A percentile compares a stretch with the other conserved stretches of the same genome.
phyloP scores from a whole-genome alignment of 2,329 filamentous ascomycete species.

The Penicillium nordicum region DNA sequence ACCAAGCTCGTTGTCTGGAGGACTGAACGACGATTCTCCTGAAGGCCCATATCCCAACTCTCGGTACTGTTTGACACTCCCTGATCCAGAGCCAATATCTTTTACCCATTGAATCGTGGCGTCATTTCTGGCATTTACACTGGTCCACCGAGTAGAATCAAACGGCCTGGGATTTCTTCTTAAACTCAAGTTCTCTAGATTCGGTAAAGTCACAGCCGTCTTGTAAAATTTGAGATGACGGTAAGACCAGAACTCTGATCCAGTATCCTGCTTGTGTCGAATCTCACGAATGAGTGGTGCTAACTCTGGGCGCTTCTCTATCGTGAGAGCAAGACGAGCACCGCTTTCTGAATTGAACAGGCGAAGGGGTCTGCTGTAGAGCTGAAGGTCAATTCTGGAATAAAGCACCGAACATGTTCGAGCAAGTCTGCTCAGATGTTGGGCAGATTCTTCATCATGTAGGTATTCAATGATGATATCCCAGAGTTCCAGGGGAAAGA shows the following conservation, averaged over 20 bases:
- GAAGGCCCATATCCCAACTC: not conserved
- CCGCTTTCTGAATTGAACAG: slow-evolving; percentile 3
- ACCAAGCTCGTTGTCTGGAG: not conserved
- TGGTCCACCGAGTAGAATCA: not conserved
- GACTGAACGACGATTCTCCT: not conserved
- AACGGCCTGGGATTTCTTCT: not conserved
- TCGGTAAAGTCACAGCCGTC: not conserved
- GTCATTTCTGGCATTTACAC: not conserved
- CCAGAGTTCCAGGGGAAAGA: slow-evolving; percentile 6
- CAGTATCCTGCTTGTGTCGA: slow-evolving; percentile 3
- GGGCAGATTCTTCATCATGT: not conserved
- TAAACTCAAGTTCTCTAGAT: not conserved
- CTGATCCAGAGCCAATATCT: not conserved
- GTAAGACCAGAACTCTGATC: not conserved
- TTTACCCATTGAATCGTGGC: not conserved
- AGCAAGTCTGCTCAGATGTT: slow-evolving; percentile 3
- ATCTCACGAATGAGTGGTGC: slow-evolving; percentile 1
- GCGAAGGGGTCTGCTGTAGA: not conserved
- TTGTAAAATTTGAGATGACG: not conserved
- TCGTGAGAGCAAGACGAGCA: slow-evolving; percentile 4
- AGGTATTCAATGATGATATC: slow-evolving; percentile 6
- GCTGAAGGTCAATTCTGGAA: not conserved
- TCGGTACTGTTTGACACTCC: not conserved
- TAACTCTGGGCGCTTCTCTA: slow-evolving; percentile 1
- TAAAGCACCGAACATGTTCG: not conserved